phyloP scores from a whole-genome alignment of 1,139 yeast genomes.

The Debaryomycetaceae sp. region DNA sequence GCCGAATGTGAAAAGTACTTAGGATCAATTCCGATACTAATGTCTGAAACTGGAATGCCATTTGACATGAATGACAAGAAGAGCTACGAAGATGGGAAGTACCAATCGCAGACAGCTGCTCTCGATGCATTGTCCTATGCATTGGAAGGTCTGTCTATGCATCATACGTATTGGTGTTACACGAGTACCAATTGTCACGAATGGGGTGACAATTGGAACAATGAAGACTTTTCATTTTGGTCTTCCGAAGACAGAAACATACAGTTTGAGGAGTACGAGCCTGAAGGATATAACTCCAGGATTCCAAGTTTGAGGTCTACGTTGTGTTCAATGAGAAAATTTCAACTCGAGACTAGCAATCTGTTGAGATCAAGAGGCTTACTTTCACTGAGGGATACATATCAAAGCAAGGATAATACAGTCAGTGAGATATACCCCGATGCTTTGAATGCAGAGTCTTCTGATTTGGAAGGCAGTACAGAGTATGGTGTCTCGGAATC shows the following conservation, averaged over 20 bases:
- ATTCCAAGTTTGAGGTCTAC: background rate
- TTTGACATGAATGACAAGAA: constrained; percentile 82
- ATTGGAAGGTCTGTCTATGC: constrained; percentile 65
- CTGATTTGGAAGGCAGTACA: background rate
- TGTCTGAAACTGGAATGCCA: constrained; percentile 97
- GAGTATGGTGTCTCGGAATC: background rate
- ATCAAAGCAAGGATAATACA: background rate
- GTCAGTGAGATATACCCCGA: background rate
- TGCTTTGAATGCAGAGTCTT: background rate
- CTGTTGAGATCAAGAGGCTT: background rate
- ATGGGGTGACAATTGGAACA: constrained; percentile 91
- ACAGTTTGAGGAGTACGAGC: constrained; percentile 10
- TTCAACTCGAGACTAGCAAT: background rate
- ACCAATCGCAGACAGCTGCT: constrained; percentile 71
- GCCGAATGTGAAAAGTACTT: constrained; percentile 56
- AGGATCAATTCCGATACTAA: constrained; percentile 67
- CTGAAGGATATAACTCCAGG: background rate
- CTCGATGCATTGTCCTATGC: constrained; percentile 80
- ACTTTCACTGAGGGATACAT: background rate
- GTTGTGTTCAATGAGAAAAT: background rate
- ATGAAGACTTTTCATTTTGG: constrained; percentile 90
- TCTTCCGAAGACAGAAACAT: constrained; percentile 57
- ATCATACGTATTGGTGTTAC: constrained; percentile 87
- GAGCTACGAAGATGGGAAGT: constrained; percentile 65
- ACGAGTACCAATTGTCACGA: constrained; percentile 66